phyloP scores from a whole-genome alignment of 495 filamentous ascomycete species.

The Ramalina peruviana region DNA sequence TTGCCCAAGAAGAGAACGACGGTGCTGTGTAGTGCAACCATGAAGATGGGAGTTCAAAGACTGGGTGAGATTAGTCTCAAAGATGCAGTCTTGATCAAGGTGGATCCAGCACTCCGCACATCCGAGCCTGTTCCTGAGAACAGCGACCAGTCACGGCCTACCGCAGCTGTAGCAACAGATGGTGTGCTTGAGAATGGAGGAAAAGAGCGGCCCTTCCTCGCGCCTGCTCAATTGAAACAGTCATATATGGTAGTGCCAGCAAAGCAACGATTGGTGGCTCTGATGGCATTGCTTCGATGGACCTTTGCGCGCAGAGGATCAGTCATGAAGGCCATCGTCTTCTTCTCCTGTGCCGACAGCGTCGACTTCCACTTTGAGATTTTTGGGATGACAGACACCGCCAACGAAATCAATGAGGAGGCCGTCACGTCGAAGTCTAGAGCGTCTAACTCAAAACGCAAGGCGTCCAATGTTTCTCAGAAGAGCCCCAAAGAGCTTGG shows the following conservation, averaged over 20 bases:
- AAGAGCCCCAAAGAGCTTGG: not conserved
- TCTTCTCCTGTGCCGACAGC: slow-evolving; percentile 91
- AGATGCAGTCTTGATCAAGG: slow-evolving; percentile 77
- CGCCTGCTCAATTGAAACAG: slow-evolving; percentile 86
- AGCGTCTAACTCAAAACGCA: not conserved
- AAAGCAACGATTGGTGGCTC: slow-evolving; percentile 76
- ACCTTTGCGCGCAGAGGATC: slow-evolving; percentile 76
- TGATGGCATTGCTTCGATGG: slow-evolving; percentile 69
- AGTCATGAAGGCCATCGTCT: slow-evolving; percentile 88
- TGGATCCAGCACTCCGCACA: slow-evolving; percentile 26
- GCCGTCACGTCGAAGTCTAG: not conserved
- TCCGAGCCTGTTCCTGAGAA: slow-evolving; percentile 7
- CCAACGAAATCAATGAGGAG: not conserved
- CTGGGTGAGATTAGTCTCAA: slow-evolving; percentile 89
- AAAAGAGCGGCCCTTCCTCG: slow-evolving; percentile 53
- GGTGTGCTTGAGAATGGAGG: slow-evolving; percentile 4
- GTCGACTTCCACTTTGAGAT: slow-evolving; percentile 93
- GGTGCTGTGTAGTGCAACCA: slow-evolving; percentile 87
- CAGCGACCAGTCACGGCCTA: not conserved
- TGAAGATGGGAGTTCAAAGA: slow-evolving; percentile 90
- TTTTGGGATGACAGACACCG: slow-evolving; percentile 36
- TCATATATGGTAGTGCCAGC: slow-evolving; percentile 73
- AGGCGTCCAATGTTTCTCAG: not conserved
- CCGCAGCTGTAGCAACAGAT: not conserved
- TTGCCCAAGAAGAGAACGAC: slow-evolving; percentile 70